Evolutionary conservation across 441 rosid genomes (phyloP), one percentile per base, ranked within the genome.

Genomic region (Erodium moschatum): DNA sequence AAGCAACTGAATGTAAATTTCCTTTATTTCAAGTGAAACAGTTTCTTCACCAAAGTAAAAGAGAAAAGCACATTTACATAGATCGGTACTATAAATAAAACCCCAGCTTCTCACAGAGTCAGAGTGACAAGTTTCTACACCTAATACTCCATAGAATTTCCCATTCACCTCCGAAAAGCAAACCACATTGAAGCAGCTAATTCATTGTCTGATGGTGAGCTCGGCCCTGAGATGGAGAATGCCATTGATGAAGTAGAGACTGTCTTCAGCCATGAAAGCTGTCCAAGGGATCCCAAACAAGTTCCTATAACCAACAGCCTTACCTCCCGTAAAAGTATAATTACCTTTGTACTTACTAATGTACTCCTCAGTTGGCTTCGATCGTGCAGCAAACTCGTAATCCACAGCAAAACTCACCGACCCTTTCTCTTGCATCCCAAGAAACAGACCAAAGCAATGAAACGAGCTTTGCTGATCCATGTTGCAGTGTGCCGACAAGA

Each of bases 171-270:
- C 27, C 27, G 27, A 24, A 24, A 24, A 24, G 27, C 27, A 24
- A 24, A 24, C 27, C 27, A 24, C 27, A 24, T 8, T 38, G 4
- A 38, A 38, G 44, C 6, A 8, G 9, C 8, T 4, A 8, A 3
- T 8, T 79, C 72, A 83, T 44, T 64, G 85, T 81, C 77, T 86
- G 79, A 94, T 81, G 74, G 94, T 85, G 72, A 94, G 88, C 77
- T 89, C 87, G 0, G 90, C 97, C 71, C 91, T 81, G 29, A 94
- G 92, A 77, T 94, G 92, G 64, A 94, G 97, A 69, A 83, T 74
- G 8, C 80, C 91, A 38, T 88, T 87, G 72, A 94, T 88, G 85
- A 94, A 88, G 84, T 84, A 86, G 6, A 63, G 79, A 65, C 85
- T 81, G 73, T 89, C 89, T 0, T 85, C 85, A 0, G 86, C 85